Evolutionary conservation across 2,329 filamentous ascomycete genomes (phyloP), one percentile per base, ranked within the genome.

Genomic region (Pleoardoris graminearum): DNA sequence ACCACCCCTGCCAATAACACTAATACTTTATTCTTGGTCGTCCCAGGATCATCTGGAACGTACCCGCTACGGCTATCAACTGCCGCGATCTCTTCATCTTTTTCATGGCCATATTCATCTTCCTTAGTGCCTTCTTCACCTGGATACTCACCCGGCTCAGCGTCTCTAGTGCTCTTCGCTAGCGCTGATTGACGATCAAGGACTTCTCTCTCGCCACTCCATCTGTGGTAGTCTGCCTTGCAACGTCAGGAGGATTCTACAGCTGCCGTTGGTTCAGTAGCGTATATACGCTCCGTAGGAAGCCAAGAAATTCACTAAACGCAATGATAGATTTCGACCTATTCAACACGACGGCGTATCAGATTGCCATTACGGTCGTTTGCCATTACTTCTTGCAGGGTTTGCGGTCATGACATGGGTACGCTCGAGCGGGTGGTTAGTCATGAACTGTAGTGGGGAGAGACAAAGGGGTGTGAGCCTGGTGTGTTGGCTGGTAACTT

Each of bases 241-340:
- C 59, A 7, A 55, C 44, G n/a, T 52, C 48, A 14, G 63, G 63
- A 3, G 38, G 57, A 6, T 65, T 59, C 49, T 63, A 66, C 39
- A 49, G 30, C 8, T 63, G 59, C 41, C 55, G 41, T 42, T 63
- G 62, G 36, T 60, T 57, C 55, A 63, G 59, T 29, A 60, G 49
- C 2, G 39, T 58, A 2, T 58, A 51, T 21, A 42, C 51, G 10
- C 23, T 51, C 3, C 35, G 48, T 8, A 42, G n/a, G 14, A 47
- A 36, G 23, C 45, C 50, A 5, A 48, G 39, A 23, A 47, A 58
- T 16, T 50, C 50, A 4, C 23, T 58, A 32, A 58, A 60, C 33
- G 12, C 50, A 2, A 23, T 51, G 3, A 27, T 48, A 7, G 29
- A 53, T 3, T 47, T 61, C 19, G 25, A 30, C 2, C 33, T 23